These are phyloP conservation scores for Stenocarpella maydis DNA, from an alignment of 2,329 filamentous ascomycete species.

Conservation along the genomic window DNA sequence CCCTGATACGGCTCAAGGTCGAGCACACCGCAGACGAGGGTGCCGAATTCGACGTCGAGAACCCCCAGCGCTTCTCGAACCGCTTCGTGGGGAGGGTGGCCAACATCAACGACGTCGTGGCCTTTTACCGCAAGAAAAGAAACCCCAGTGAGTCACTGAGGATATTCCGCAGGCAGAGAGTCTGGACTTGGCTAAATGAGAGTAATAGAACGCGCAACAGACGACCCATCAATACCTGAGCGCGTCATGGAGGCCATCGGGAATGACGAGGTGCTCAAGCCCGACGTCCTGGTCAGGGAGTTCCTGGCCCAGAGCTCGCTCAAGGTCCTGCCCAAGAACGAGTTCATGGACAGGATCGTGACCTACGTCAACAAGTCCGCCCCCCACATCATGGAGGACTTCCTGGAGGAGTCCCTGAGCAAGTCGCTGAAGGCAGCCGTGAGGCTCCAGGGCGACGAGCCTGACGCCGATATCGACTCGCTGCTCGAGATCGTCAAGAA, in stretches of 20 bases:
- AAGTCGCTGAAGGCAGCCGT: conserved; percentile 77
- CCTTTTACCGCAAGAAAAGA: conserved; percentile 92
- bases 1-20: conserved; percentile 87
- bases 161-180: conserved; percentile 25
- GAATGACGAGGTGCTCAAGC: conserved; percentile 78
- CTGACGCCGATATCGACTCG: conserved; percentile 72
- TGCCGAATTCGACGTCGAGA: conserved; percentile 88
- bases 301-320: conserved; percentile 88
- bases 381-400: conserved; percentile 87
- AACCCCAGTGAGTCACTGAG: conserved; percentile 51
- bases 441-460: conserved; percentile 67
- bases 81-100: conserved; percentile 90
- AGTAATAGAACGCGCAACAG: conserved; percentile 50
- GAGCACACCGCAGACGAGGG: conserved; percentile 89
- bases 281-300: conserved; percentile 87
- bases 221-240: conserved; percentile 68
- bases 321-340: conserved; percentile 90
- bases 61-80: conserved; percentile 95
- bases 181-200: conserved; percentile 34
- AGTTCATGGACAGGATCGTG: conserved; percentile 90
- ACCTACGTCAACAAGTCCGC: conserved; percentile 97
- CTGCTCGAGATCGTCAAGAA: conserved; percentile 78
- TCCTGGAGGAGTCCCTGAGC: conserved; percentile 75
- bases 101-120: conserved; percentile 92
- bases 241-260: conserved; percentile 68